Conservation (phyloP, 1,139 yeast genomes). For the Casaregolazyma lundiana region DNA sequence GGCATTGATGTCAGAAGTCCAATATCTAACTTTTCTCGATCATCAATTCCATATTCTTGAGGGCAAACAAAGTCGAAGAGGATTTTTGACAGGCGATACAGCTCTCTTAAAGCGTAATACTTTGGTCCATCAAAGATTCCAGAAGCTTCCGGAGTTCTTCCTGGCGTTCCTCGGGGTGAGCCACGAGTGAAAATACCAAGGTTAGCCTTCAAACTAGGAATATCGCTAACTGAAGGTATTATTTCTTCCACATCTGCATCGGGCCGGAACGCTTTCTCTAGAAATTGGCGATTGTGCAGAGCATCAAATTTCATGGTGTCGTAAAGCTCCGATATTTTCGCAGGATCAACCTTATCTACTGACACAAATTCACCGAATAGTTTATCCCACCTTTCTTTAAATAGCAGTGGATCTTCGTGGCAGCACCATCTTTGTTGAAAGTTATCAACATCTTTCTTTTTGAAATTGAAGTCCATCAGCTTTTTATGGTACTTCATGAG, state of each 20-base stretch:
- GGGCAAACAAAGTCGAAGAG: slow-evolving; percentile 97
- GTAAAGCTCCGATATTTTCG: slow-evolving; percentile 91
- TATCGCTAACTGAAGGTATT: slow-evolving; percentile 22
- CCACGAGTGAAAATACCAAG: slow-evolving; percentile 16
- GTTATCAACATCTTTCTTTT: slow-evolving; percentile 55
- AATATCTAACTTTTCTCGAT: slow-evolving; percentile 91
- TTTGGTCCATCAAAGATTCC: slow-evolving; percentile 72
- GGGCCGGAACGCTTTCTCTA: slow-evolving; percentile 76
- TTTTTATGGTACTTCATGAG: slow-evolving; percentile 88
- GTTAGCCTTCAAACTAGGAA: slow-evolving; percentile 29
- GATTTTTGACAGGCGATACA: slow-evolving; percentile 86
- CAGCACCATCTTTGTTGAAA: slow-evolving; percentile 93
- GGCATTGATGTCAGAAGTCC: slow-evolving; percentile 94
- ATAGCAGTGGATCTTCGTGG: slow-evolving; percentile 86
- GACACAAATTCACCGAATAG: slow-evolving; percentile 86
- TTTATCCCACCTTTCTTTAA: slow-evolving; percentile 97
- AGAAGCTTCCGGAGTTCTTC: slow-evolving; percentile 11
- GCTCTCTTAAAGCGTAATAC: slow-evolving; percentile 75
- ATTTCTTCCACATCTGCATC: slow-evolving; percentile 40
- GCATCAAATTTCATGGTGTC: slow-evolving; percentile 99
- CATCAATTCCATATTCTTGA: slow-evolving; percentile 96
- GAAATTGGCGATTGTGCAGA: slow-evolving; percentile 83
- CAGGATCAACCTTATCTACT: slow-evolving; percentile 96
- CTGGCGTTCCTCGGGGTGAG: not conserved
- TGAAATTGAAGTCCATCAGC: slow-evolving; percentile 80